Conservation (phyloP, 306 rosid species). For the Morella rubra region DNA sequence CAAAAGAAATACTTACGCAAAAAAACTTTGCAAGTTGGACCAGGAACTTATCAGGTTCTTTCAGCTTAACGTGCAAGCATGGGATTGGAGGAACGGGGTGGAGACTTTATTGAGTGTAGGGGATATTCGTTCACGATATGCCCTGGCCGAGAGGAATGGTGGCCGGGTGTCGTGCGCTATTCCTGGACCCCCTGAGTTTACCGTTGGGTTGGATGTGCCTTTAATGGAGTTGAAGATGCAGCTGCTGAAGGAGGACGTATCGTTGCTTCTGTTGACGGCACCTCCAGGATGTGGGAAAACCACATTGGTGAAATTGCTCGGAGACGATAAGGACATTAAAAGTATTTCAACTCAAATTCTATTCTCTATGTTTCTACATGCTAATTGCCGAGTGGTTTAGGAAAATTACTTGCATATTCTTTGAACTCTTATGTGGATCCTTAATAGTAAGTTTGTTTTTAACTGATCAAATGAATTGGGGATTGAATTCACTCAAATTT, state of each 20-base stretch:
- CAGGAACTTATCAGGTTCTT: background rate
- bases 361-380: too few species aligned
- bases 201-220: conserved; percentile 37
- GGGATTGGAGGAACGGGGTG: conserved; percentile 5
- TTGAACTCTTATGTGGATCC: too few species aligned
- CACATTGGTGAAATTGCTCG: conserved; percentile 43
- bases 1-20: background rate
- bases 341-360: conserved; percentile 22
- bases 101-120: background rate
- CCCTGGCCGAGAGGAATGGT: background rate
- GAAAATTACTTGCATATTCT: too few species aligned
- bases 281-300: conserved; percentile 54
- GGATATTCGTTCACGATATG: conserved; percentile 9
- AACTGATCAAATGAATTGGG: too few species aligned
- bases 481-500: too few species aligned
- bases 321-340: conserved; percentile 35
- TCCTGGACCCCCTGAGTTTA: conserved; percentile 21
- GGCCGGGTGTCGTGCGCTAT: conserved; percentile 12
- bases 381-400: too few species aligned
- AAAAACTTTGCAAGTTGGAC: conserved; percentile 19
- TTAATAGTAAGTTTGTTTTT: too few species aligned
- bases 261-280: conserved; percentile 38
- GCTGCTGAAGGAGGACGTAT: conserved; percentile 27
- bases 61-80: background rate
- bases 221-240: conserved; percentile 36